phyloP scores from a whole-genome alignment of 2,329 filamentous ascomycete genomes.

The Paramyrothecium sp. region DNA sequence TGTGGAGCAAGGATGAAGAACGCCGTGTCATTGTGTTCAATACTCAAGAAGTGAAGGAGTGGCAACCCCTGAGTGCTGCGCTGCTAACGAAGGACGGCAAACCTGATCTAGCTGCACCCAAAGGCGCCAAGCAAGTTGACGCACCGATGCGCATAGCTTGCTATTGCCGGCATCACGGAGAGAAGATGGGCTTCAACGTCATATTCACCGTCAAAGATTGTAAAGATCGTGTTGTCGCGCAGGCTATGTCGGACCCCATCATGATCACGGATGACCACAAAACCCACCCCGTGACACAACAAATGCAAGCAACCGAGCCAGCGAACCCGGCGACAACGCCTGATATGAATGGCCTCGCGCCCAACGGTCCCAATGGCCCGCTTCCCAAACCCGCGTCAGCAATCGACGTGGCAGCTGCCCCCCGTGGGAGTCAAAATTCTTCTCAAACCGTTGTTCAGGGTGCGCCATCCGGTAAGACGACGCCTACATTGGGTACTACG shows the following conservation, averaged over 20 bases:
- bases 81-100: constrained; percentile 33
- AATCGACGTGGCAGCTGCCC: constrained; percentile 61
- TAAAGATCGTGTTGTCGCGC: constrained; percentile 72
- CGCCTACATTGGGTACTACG: constrained; percentile 21
- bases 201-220: constrained; percentile 93
- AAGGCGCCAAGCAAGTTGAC: constrained; percentile 72
- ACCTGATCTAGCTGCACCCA: constrained; percentile 44
- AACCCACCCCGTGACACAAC: constrained; percentile 55
- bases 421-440: constrained; percentile 43
- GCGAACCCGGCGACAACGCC: neutral
- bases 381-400: constrained; percentile 60
- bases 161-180: constrained; percentile 92
- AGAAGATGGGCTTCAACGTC: constrained; percentile 88
- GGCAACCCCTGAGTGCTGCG: constrained; percentile 61
- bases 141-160: constrained; percentile 95
- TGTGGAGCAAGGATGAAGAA: constrained; percentile 78
- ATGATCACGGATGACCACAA: constrained; percentile 99
- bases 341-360: constrained; percentile 30
- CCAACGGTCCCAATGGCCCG: constrained; percentile 31
- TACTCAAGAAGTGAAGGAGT: constrained; percentile 82
- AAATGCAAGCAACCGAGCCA: constrained; percentile 6
- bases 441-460: constrained; percentile 27
- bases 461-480: constrained; percentile 28
- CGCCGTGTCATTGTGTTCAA: constrained; percentile 89
- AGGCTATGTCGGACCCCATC: constrained; percentile 82